Evolutionary conservation across 169 alveolate species (phyloP), one percentile per base, ranked within the genome.

Genomic region (Plasmodium relictum): DNA sequence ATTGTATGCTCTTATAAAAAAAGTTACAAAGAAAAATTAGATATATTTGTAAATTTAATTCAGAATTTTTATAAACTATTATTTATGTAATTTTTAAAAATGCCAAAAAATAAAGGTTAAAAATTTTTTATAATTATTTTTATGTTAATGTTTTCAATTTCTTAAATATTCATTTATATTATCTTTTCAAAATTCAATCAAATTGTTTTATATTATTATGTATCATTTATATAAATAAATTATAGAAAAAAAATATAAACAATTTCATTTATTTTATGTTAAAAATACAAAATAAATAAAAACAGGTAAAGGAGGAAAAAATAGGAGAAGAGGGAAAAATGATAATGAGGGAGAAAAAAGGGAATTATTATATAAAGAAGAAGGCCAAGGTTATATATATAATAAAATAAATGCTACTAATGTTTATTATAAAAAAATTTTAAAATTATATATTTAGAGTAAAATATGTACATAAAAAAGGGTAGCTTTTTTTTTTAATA

Each of bases 291-390:
- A 44, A 68, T 66, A 66, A 66, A 20, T 80, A 10, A 62, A 56
- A 20, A 52, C 62, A 93, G 99, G 99, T 41, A 98, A 98, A 97
- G 99, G 99, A 74, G 99, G 99, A 20, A 98, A 98, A 93, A 98
- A 97, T 94, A 97, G 99, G 85, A 96, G 99, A 88, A 95, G 99
- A 89, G 99, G 99, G 45, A 98, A 98, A 95, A 98, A 98, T 92
- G 98, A 96, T 85, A 95, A 96, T 88, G 97, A 97, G 31, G 98
- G 97, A 16, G 97, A 96, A 78, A 97, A 97, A 91, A 92, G 99
- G 73, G 99, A 98, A 87, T 94, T 98, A 50, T 95, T 94, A 45
- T 97, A 97, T 92, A 98, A 98, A 88, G 99, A 98, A 93, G 99
- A 98, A 52, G 99, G 98, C 52, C 98, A 98, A 87, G 98, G 98